A percentile compares a stretch with the other conserved stretches of the same genome.
Conservation (phyloP, 2,329 filamentous ascomycete genomes). For the Venturia oleaginea region DNA sequence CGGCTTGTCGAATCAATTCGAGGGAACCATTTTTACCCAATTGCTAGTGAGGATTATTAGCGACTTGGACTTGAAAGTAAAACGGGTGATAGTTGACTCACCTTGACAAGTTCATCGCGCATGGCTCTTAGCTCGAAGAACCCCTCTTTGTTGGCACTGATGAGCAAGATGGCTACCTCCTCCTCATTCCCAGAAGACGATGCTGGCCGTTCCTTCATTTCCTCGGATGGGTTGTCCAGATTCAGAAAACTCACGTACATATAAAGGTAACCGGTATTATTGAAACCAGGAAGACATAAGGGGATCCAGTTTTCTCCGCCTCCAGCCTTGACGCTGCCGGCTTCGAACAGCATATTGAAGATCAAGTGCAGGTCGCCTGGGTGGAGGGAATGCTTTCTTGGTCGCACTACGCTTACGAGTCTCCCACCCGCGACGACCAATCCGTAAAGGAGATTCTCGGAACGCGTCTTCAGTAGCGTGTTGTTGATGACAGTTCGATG, state of each 20-base stretch:
- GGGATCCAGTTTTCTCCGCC: constrained; percentile 98
- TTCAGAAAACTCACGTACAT: constrained; percentile 98
- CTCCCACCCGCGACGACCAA: constrained; percentile 86
- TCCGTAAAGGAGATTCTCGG: constrained; percentile 77
- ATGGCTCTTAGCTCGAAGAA: constrained; percentile 81
- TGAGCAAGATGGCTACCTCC: constrained; percentile 79
- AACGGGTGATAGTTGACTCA: constrained; percentile 24
- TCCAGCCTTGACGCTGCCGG: constrained; percentile 79
- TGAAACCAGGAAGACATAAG: constrained; percentile 90
- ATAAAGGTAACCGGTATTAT: constrained; percentile 91
- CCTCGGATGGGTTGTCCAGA: constrained; percentile 41
- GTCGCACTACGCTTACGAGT: constrained; percentile 88
- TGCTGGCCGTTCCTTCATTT: constrained; percentile 31
- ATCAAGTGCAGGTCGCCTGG: constrained; percentile 92
- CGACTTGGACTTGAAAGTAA: background rate
- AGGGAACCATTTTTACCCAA: constrained; percentile 69
- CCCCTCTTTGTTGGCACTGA: constrained; percentile 85
- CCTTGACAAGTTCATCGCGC: constrained; percentile 51
- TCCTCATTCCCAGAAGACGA: constrained; percentile 45
- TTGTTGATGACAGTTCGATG: constrained; percentile 82
- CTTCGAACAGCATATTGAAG: constrained; percentile 99
- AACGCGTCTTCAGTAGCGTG: constrained; percentile 68
- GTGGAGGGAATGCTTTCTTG: constrained; percentile 89
- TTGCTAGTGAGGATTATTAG: constrained; percentile 39
- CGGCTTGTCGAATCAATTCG: constrained; percentile 62